Base-by-base conservation (phyloP, 2,329 filamentous ascomycete species). In the Ophiocordyceps australis region DNA sequence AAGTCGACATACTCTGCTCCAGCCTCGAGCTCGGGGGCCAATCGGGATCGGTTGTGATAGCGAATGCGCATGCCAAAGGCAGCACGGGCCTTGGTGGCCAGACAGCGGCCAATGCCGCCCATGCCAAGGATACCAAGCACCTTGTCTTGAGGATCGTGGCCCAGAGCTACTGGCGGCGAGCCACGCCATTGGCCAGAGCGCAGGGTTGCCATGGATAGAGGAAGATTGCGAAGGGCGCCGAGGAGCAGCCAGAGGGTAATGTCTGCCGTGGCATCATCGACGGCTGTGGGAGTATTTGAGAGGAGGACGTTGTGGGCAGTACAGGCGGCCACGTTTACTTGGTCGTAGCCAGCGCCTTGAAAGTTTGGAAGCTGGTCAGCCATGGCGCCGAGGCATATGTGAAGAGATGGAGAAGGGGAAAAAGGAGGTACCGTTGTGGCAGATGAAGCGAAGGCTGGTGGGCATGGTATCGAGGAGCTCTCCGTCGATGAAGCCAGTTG, bases 211-310 rank as follows among this genome's bases (percentile, higher is more conserved):
- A 89, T 76, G 26, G 66, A 61, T 2, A 59, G 51, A 41, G 74
- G 73, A 41, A 86, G 72, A 42, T 77, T 75, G 26, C 82, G 65
- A 32, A 92, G 57, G 7, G 80, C 76, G 11, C 81, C 82, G 24
- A 92, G 57, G 34, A 91, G 73, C 4, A 92, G 60, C 45, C 82
- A 92, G 43, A 91, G 72, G 40, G 66, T 76, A 7, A 72, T 63
- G 47, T 92, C 82, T 29, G 82, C 82, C 1, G 82, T 92, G 20
- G 80, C 70, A 45, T 89, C 77, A 46, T 89, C 74, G 22, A 83
- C 77, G 16, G 77, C 75, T 0, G 66, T 73, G n/a, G 80, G 82
- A 2, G 77, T 74, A 49, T 91, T 89, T 35, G 78, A 82, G 18
- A 92, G 76, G 22, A 57, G 62, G 35, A 91, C 63, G 14, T 57